phyloP scores from a whole-genome alignment of 1,284 basidiomycete genomes.

The Hypsizygus ulmarius region DNA sequence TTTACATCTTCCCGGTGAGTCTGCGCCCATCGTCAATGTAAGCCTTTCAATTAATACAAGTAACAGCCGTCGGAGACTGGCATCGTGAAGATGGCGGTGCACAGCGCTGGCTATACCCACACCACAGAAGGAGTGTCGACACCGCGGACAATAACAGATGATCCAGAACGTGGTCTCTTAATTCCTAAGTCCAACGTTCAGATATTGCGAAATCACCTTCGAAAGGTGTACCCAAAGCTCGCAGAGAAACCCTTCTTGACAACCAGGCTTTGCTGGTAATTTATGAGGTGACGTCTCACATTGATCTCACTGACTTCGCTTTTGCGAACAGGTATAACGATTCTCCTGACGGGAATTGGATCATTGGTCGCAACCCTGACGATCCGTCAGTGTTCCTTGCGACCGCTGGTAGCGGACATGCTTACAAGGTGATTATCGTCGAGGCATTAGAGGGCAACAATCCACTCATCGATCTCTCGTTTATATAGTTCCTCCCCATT shows the following conservation, averaged over 20 bases:
- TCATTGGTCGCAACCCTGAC: slow-evolving; percentile 66
- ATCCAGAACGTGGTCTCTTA: slow-evolving; percentile 54
- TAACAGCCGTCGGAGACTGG: slow-evolving; percentile 66
- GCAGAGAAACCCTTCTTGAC: slow-evolving; percentile 61
- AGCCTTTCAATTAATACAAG: background rate
- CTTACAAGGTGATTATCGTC: slow-evolving; percentile 61
- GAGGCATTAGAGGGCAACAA: background rate
- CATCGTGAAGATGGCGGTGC: slow-evolving; percentile 73
- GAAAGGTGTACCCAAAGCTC: slow-evolving; percentile 69
- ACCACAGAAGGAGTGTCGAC: slow-evolving; percentile 49
- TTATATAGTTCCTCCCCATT: slow-evolving; percentile 22
- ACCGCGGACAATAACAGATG: slow-evolving; percentile 59
- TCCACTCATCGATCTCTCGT: background rate
- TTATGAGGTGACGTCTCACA: background rate
- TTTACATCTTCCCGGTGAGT: slow-evolving; percentile 74
- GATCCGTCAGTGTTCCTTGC: slow-evolving; percentile 64
- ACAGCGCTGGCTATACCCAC: slow-evolving; percentile 65
- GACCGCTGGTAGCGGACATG: slow-evolving; percentile 80
- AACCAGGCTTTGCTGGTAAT: slow-evolving; percentile 84
- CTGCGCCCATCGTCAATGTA: background rate
- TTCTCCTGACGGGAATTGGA: slow-evolving; percentile 74
- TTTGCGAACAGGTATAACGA: slow-evolving; percentile 67
- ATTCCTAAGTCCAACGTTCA: slow-evolving; percentile 59
- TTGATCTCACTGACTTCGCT: slow-evolving; percentile 8
- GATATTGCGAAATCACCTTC: slow-evolving; percentile 50